Evolutionary conservation across 2,329 filamentous ascomycete species (phyloP), one percentile per base, ranked within the genome.

Genomic region (Plenodomus tracheiphilus): DNA sequence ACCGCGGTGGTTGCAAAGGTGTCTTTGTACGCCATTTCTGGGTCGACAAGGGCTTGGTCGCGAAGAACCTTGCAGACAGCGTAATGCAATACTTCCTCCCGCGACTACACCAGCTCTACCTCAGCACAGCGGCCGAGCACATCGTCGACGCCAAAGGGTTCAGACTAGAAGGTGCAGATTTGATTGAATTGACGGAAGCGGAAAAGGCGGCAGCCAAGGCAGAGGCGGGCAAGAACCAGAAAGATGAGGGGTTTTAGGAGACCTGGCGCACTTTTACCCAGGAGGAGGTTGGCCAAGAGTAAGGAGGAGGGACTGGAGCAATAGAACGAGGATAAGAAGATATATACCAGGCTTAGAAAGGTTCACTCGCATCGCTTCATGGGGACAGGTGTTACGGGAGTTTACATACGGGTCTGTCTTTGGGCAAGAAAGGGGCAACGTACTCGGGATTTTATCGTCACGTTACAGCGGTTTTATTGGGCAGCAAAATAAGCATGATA

Each of bases 11-110:
- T 9, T 74, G 71, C 57, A 69, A 69, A 38, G 71, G 71, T 46
- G 64, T 67, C 11, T 73, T 71, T 46, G 68, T 74, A 21, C 62
- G 69, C n/a, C 71, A 74, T 44, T 72, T 67, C 49, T 72, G 69
- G 70, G 62, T 73, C 9, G 61, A 70, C 51, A 73, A 73, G 49
- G 59, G 60, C 1, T 50, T 70, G 13, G 65, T 70, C 2, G 52
- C 61, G 1, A 65, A 65, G 52, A 65, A 62, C 28, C 58, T 72
- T 13, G 62, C 62, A 11, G 66, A 72, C 28, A 57, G 56, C 5
- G 64, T 73, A 20, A 72, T 73, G 70, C 69, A 71, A 46, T 70
- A 70, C 43, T 69, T 72, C 43, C 38, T 71, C 13, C 69, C 67
- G 7, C 49, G 68, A 34, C 47, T 72, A 20, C 70, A 73, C 38